Conservation (phyloP, 2,329 filamentous ascomycete genomes). For the Shiraia sp. region DNA sequence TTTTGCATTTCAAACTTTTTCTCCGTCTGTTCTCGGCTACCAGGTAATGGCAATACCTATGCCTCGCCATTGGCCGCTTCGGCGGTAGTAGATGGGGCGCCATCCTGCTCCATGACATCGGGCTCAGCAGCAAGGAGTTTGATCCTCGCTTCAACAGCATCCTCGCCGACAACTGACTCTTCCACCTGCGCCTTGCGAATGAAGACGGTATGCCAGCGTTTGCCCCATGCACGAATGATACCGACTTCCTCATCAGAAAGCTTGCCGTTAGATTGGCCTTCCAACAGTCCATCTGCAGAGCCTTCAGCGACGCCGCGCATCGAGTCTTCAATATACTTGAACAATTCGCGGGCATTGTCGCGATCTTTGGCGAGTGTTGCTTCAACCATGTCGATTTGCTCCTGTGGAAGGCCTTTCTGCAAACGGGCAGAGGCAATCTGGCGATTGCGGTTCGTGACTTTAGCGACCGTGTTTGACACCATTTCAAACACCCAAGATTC, state of each 20-base stretch:
- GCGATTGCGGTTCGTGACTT: slow-evolving; percentile 84
- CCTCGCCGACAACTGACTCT: slow-evolving; percentile 69
- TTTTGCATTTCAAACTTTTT: too few species aligned
- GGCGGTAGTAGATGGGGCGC: slow-evolving; percentile 10
- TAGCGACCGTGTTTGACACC: slow-evolving; percentile 82
- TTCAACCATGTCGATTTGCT: slow-evolving; percentile 64
- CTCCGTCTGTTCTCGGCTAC: too few species aligned
- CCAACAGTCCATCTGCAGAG: slow-evolving; percentile 74
- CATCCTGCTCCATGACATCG: slow-evolving; percentile 25
- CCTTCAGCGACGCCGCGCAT: slow-evolving; percentile 73
- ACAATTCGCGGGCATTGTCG: slow-evolving; percentile 75
- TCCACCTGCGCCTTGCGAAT: slow-evolving; percentile 81
- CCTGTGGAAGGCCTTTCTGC: slow-evolving; percentile 59
- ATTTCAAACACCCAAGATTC: slow-evolving; percentile 85
- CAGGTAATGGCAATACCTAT: slow-evolving; percentile 8
- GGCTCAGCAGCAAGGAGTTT: slow-evolving; percentile 36
- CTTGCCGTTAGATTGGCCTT: slow-evolving; percentile 61
- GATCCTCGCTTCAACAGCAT: slow-evolving; percentile 54
- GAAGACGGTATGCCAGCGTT: slow-evolving; percentile 85
- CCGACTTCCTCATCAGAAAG: slow-evolving; percentile 53
- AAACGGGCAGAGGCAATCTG: slow-evolving; percentile 72
- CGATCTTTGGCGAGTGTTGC: slow-evolving; percentile 72
- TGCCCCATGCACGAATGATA: slow-evolving; percentile 77
- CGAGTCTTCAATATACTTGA: slow-evolving; percentile 78
- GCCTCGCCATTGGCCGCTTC: slow-evolving; percentile 33